These are phyloP conservation scores for Cutaneotrichosporon arboriforme DNA, from an alignment of 1,284 basidiomycete species.

Conservation along the genomic window DNA sequence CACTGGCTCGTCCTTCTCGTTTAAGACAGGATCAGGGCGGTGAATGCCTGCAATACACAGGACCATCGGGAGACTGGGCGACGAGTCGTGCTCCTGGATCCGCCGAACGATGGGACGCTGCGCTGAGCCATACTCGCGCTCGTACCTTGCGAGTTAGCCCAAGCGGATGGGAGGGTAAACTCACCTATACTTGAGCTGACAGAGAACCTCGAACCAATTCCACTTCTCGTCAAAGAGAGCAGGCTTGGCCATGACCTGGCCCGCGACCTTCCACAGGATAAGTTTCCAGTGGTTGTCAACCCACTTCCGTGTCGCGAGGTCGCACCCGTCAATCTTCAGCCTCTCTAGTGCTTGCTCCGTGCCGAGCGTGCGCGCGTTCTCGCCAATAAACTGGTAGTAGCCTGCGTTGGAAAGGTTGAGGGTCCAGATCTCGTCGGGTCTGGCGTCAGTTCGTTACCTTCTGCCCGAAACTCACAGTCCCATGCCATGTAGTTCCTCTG, in stretches of 20 bases:
- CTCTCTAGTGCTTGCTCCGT: slow-evolving; percentile 23
- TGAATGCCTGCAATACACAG: slow-evolving; percentile 73
- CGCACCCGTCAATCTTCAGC: slow-evolving; percentile 30
- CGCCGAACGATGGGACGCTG: slow-evolving; percentile 68
- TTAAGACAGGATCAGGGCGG: slow-evolving; percentile 49
- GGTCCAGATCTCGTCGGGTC: slow-evolving; percentile 54
- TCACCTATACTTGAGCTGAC: slow-evolving; percentile 80
- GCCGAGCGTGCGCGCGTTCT: slow-evolving; percentile 21
- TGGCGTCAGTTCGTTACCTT: slow-evolving; percentile 10
- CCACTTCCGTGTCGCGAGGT: slow-evolving; percentile 55
- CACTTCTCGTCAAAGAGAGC: slow-evolving; percentile 58
- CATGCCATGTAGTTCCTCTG: slow-evolving; percentile 54
- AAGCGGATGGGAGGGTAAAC: slow-evolving; percentile 19
- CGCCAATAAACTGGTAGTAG: slow-evolving; percentile 60
- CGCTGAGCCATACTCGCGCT: slow-evolving; percentile 75
- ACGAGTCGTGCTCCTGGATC: slow-evolving; percentile 59
- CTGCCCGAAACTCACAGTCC: slow-evolving; percentile 57
- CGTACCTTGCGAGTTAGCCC: slow-evolving; percentile 59
- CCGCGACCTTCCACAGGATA: slow-evolving; percentile 91
- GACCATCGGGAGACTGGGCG: slow-evolving; percentile 64
- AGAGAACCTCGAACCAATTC: slow-evolving; percentile 71
- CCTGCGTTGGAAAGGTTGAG: slow-evolving; percentile 59
- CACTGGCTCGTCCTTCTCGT: slow-evolving; percentile 49
- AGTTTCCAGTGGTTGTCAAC: slow-evolving; percentile 85
- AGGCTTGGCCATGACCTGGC: slow-evolving; percentile 69